Evolutionary conservation across 495 filamentous ascomycete genomes (phyloP), one percentile per base, ranked within the genome.

Genomic region (Hamigera avellanea): DNA sequence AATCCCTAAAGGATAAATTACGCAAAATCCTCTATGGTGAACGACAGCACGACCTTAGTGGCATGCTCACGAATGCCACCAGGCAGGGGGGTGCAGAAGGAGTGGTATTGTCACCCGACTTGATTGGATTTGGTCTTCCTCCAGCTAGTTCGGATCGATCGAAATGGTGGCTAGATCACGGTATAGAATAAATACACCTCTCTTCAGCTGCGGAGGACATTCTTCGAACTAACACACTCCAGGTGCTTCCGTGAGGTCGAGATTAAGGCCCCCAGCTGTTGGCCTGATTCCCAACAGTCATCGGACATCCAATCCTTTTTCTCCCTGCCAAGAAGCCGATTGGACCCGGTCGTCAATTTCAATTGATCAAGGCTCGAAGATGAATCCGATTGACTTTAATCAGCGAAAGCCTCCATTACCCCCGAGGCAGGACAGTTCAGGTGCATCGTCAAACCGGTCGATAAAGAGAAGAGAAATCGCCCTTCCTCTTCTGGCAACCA

Each of bases 141-240:
- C 78, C 87, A 27, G 81, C 93, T 12, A 95, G 88, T 53, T 93
- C 87, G 3, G 87, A 95, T 50, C 69, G 73, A 23, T 72, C 78
- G 40, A 93, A 85, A 60, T 98, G 91, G 91, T 98, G 91, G 91
- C 64, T 96, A 18, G 82, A 93, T 34, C 83, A 86, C 54, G 75
- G 77, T 72, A 61, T 36, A 53, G 38, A 25, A 34, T 13, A 21
- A 1, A 8, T 19, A 33, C 32, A 26, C 37, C 35, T 16, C 14
- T 33, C 21, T 23, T 23, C 21, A 5, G 4, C 21, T 23, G 4
- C 21, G 21, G 5, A n/a, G 4, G 4, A 23, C 9, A 23, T 23
- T 23, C 21, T 23, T 23, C 21, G 21, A 23, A 25, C 31, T 39
- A 25, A 44, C 28, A 29, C 18, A 32, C 14, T 19, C 17, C 28